phyloP scores from a whole-genome alignment of 2,329 filamentous ascomycete species.

The Aspergillus pseudotamarii region DNA sequence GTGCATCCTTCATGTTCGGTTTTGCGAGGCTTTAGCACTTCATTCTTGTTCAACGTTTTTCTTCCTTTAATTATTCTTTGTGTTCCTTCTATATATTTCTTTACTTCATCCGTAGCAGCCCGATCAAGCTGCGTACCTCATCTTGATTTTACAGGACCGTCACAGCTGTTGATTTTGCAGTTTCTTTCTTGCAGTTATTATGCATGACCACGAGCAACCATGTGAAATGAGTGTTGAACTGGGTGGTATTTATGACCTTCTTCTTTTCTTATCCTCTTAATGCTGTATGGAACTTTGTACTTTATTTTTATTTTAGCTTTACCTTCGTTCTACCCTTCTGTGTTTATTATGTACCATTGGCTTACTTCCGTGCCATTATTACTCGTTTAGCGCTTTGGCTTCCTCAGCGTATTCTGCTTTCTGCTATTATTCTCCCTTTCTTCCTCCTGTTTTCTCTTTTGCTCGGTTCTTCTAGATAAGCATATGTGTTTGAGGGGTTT shows the following conservation, averaged over 20 bases:
- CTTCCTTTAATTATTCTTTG: too few species aligned
- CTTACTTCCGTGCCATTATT: neutral
- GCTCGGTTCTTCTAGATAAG: conserved; percentile 1
- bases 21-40: neutral
- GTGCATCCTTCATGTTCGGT: neutral
- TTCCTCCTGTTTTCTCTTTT: neutral
- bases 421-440: neutral
- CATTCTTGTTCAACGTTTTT: conserved; percentile 7
- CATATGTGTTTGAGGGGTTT: neutral
- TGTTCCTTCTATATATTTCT: conserved; percentile 8
- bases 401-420: neutral
- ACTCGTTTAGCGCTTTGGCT: conserved; percentile 17
- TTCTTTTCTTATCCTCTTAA: conserved; percentile 10
- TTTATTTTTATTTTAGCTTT: conserved; percentile 11
- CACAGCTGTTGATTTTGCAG: conserved; percentile 13
- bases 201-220: conserved; percentile 30
- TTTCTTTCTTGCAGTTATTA: conserved; percentile 23
- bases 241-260: conserved; percentile 22
- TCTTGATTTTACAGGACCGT: conserved; percentile 13
- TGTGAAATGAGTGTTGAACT: conserved; percentile 29
- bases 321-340: conserved; percentile 8
- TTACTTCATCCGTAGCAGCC: conserved; percentile 3
- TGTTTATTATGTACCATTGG: conserved; percentile 3
- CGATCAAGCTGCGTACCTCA: conserved; percentile 6
- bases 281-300: conserved; percentile 11